phyloP scores from a whole-genome alignment of 2,329 filamentous ascomycete genomes.

The Alternaria rosae region DNA sequence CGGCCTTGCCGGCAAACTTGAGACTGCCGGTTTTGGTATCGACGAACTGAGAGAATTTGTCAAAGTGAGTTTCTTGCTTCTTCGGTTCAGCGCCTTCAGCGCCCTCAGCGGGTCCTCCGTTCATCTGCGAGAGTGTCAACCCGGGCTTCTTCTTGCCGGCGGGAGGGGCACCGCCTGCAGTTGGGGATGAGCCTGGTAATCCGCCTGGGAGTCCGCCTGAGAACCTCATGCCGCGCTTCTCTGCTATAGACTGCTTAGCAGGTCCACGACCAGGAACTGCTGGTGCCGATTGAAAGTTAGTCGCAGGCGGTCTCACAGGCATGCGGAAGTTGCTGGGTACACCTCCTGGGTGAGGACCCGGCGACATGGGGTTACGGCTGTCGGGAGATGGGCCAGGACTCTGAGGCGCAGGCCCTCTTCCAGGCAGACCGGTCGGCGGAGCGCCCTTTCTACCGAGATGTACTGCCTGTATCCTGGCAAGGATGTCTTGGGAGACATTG shows the following conservation, averaged over 20 bases:
- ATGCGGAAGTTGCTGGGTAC: slow-evolving; percentile 56
- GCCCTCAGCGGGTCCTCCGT: slow-evolving; percentile 40
- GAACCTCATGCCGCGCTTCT: slow-evolving; percentile 70
- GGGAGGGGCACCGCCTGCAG: slow-evolving; percentile 48
- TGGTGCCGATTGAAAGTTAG: slow-evolving; percentile 58
- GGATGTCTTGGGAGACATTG: slow-evolving; percentile 66
- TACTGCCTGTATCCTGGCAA: slow-evolving; percentile 74
- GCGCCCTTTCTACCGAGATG: slow-evolving; percentile 70
- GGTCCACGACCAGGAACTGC: slow-evolving; percentile 56
- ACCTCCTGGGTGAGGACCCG: slow-evolving; percentile 45
- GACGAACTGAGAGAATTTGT: slow-evolving; percentile 80
- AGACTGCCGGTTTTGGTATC: slow-evolving; percentile 91
- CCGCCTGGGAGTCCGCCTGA: slow-evolving; percentile 66
- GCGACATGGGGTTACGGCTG: slow-evolving; percentile 32
- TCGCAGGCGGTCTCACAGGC: slow-evolving; percentile 51
- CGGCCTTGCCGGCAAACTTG: slow-evolving; percentile 90
- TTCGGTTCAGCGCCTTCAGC: slow-evolving; percentile 31
- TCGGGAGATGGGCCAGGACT: slow-evolving; percentile 34
- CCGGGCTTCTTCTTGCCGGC: slow-evolving; percentile 52
- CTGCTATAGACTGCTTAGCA: slow-evolving; percentile 68
- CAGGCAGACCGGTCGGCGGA: slow-evolving; percentile 48
- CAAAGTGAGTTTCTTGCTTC: slow-evolving; percentile 59
- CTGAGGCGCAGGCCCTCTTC: slow-evolving; percentile 34
- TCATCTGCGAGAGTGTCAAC: slow-evolving; percentile 56
- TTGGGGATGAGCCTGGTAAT: slow-evolving; percentile 53